These are phyloP conservation scores for Zhuliangozyma parablackwelliae DNA, from an alignment of 1,139 yeast genomes.

Conservation along the genomic window DNA sequence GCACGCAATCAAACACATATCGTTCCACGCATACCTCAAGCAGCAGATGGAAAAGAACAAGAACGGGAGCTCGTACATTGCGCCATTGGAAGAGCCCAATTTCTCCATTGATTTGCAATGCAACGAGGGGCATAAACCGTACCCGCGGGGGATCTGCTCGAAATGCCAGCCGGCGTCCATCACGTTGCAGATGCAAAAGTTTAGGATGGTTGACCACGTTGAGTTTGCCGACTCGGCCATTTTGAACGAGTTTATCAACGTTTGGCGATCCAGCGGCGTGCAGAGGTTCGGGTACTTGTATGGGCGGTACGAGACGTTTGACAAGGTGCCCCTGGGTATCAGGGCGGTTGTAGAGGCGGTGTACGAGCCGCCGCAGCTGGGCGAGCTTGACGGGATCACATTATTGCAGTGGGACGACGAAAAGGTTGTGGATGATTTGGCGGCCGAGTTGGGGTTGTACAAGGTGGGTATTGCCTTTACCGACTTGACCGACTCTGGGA, in stretches of 20 bases:
- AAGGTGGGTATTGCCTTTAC: constrained; percentile 86
- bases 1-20: constrained; percentile 78
- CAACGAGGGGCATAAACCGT: constrained; percentile 79
- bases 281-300: constrained; percentile 85
- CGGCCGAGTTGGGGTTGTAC: constrained; percentile 55
- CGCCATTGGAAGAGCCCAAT: constrained; percentile 74
- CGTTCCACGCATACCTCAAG: constrained; percentile 79
- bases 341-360: constrained; percentile 93
- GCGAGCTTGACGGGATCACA: constrained; percentile 80
- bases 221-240: constrained; percentile 75
- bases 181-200: constrained; percentile 82
- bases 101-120: constrained; percentile 64
- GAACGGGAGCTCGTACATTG: constrained; percentile 60
- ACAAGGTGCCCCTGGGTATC: constrained; percentile 84
- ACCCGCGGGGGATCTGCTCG: constrained; percentile 95
- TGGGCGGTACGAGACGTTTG: constrained; percentile 76
- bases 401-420: constrained; percentile 62
- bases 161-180: constrained; percentile 96
- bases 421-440: constrained; percentile 49
- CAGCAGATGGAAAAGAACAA: constrained; percentile 73
- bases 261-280: constrained; percentile 85
- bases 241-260: constrained; percentile 77
- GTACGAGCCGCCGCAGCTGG: constrained; percentile 87
- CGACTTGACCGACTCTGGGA: constrained; percentile 84
- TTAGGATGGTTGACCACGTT: constrained; percentile 96